Conservation (phyloP, 208 protist genomes). For the Leishmania tropica region DNA sequence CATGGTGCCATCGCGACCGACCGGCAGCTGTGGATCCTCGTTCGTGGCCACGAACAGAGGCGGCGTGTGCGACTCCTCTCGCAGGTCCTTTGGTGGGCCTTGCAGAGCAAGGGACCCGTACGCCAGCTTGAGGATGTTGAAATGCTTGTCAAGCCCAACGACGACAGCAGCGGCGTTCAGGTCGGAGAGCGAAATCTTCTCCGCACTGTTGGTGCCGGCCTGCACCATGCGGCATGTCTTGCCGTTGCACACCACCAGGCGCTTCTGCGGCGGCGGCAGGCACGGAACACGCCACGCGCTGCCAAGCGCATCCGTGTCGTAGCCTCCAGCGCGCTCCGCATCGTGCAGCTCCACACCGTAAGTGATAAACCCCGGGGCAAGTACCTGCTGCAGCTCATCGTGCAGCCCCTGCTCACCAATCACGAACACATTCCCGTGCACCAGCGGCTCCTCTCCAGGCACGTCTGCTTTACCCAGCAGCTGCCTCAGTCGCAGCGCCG, state of each 20-base stretch:
- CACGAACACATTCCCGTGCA: slow-evolving; percentile 77
- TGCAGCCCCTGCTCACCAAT: slow-evolving; percentile 73
- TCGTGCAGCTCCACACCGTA: slow-evolving; percentile 77
- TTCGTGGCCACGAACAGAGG: slow-evolving; percentile 74
- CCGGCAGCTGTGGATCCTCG: slow-evolving; percentile 69
- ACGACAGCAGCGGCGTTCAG: slow-evolving; percentile 67
- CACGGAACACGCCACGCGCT: slow-evolving; percentile 33
- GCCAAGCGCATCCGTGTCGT: slow-evolving; percentile 29
- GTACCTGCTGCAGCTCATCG: slow-evolving; percentile 58
- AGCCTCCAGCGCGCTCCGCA: slow-evolving; percentile 43
- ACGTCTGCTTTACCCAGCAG: slow-evolving; percentile 24
- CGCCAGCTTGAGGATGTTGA: slow-evolving; percentile 68
- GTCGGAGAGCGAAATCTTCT: slow-evolving; percentile 54
- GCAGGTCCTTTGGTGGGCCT: slow-evolving; percentile 12
- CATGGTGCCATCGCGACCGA: slow-evolving; percentile 39
- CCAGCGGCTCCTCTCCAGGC: slow-evolving; percentile 21
- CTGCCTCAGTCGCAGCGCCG: slow-evolving; percentile 48
- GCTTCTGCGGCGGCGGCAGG: slow-evolving; percentile 21
- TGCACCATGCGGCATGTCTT: slow-evolving; percentile 31
- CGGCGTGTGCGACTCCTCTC: not conserved
- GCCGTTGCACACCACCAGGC: slow-evolving; percentile 38
- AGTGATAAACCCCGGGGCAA: slow-evolving; percentile 69
- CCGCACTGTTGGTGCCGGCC: slow-evolving; percentile 18
- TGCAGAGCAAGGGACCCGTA: slow-evolving; percentile 52
- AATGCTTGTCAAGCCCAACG: slow-evolving; percentile 63